Conservation (phyloP, 345 rosid genomes). For the Aethionema arabicum region DNA sequence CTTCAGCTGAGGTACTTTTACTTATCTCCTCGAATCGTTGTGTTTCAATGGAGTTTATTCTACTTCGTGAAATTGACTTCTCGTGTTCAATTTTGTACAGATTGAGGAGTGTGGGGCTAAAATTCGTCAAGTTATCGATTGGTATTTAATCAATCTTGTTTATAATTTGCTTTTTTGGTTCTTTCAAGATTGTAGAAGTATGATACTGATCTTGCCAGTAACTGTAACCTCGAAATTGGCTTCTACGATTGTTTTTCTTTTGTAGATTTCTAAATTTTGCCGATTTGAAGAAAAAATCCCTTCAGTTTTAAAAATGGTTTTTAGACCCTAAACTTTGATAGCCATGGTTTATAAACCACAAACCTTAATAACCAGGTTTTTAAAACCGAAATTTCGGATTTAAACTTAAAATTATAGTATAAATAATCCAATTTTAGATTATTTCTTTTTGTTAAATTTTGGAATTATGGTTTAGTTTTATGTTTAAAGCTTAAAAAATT, state of each 20-base stretch:
- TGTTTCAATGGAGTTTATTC: background rate
- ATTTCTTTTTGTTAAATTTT: too few relatives aligned
- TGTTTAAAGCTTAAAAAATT: too few relatives aligned
- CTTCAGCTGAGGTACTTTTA: slow-evolving; percentile 52
- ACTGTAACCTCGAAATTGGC: background rate
- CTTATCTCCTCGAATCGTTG: background rate
- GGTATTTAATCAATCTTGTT: slow-evolving; percentile 38
- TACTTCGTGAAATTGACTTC: background rate
- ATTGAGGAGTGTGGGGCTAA: slow-evolving; percentile 67
- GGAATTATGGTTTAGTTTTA: too few relatives aligned
- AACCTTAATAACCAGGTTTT: too few relatives aligned
- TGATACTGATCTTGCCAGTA: background rate
- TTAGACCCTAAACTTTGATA: too few relatives aligned
- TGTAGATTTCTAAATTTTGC: too few relatives aligned
- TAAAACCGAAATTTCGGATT: too few relatives aligned
- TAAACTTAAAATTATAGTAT: too few relatives aligned
- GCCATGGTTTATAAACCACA: too few relatives aligned
- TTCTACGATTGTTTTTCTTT: background rate
- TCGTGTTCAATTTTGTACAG: slow-evolving; percentile 33
- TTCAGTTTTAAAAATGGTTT: too few relatives aligned
- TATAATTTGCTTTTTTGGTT: background rate
- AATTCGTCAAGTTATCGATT: slow-evolving; percentile 65
- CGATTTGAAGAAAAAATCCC: too few relatives aligned
- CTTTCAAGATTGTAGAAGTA: background rate
- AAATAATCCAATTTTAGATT: too few relatives aligned